phyloP scores from a whole-genome alignment of 2,329 filamentous ascomycete genomes.

The Thielaviopsis populi region DNA sequence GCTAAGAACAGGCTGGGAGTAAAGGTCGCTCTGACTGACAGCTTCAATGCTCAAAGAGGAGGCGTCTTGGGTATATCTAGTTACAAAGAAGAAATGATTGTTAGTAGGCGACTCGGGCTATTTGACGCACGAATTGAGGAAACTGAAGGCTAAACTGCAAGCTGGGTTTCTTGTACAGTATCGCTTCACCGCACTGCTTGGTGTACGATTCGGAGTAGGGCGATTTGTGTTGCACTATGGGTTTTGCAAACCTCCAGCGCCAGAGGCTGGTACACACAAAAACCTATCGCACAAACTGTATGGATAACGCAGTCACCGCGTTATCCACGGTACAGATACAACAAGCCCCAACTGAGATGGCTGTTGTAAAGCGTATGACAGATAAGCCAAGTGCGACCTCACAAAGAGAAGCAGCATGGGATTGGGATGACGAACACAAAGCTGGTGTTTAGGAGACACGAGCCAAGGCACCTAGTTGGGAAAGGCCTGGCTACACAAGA shows the following conservation, averaged over 20 bases:
- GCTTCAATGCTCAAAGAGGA: constrained; percentile 39
- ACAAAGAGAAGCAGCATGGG: neutral
- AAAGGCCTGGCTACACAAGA: constrained; percentile 4
- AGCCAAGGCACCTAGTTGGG: constrained; percentile 4
- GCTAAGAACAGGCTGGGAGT: constrained; percentile 35
- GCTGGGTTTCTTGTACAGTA: neutral
- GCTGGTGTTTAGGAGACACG: constrained; percentile 3
- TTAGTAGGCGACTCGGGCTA: constrained; percentile 15
- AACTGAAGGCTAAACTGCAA: neutral
- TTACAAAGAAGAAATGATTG: constrained; percentile 5
- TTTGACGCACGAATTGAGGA: constrained; percentile 5
- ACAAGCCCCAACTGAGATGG: neutral
- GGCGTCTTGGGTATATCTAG: constrained; percentile 42
- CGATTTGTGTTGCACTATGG: neutral
- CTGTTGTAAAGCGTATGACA: constrained; percentile 9
- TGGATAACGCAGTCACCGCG: neutral
- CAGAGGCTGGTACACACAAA: neutral
- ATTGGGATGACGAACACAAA: constrained; percentile 3
- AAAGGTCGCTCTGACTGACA: constrained; percentile 29
- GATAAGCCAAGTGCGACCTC: neutral
- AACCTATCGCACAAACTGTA: neutral
- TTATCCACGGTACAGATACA: neutral
- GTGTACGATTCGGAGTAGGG: neutral
- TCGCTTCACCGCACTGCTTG: constrained; percentile 5
- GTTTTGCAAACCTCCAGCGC: neutral